Evolutionary conservation across 176 grass and related monocot species (phyloP), one percentile per base, ranked within the genome.

Genomic region (Ensete ventricosum): DNA sequence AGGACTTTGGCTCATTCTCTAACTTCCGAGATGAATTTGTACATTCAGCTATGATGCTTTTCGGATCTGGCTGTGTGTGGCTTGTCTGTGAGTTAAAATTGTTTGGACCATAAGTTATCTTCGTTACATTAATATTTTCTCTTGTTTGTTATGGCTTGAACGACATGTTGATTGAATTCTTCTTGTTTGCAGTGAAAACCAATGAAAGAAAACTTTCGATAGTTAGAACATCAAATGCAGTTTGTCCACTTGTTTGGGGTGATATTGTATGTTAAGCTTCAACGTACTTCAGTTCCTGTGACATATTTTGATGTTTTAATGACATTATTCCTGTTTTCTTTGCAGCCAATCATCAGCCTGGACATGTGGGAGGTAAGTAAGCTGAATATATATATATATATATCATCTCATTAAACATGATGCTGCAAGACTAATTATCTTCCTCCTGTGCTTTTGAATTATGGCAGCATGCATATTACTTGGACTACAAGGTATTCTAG

Each of bases 341-440:
- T 79, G 69, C 82, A 99, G 95, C 95, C 95, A 58, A 89, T 99
- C 53, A 84, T 94, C 79, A 65, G 74, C 82, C 88, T 99, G 53
- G 88, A 99, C 76, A 84, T 99, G 81, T 99, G 95, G 95, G 95
- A 99, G 95, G 90, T 94, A 94, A 85, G 75, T 13, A 79, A 71
- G 75, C 12, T 69, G 16, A 54, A 16, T 68, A 22, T 53, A 53
- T 23, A 16, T 68, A 22, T 53, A 53, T 23, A 23, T 75, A 55
- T 27, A 9, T 10, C 17, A 72, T 73, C 51, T 57, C 62, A 58
- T 21, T 25, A 51, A 77, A 48, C 69, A 68, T 64, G 16, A 73
- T 58, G 55, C 55, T 17, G 4, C 55, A 69, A 34, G 73, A 85
- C 27, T 91, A 49, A 93, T 48, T 50, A 65, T 80, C 73, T 55